Percentiles rank a stretch among this genome's conserved stretches.
These are phyloP conservation scores for Diaporthe sp. DNA, from an alignment of 2,329 filamentous ascomycete genomes.

Conservation along the genomic window DNA sequence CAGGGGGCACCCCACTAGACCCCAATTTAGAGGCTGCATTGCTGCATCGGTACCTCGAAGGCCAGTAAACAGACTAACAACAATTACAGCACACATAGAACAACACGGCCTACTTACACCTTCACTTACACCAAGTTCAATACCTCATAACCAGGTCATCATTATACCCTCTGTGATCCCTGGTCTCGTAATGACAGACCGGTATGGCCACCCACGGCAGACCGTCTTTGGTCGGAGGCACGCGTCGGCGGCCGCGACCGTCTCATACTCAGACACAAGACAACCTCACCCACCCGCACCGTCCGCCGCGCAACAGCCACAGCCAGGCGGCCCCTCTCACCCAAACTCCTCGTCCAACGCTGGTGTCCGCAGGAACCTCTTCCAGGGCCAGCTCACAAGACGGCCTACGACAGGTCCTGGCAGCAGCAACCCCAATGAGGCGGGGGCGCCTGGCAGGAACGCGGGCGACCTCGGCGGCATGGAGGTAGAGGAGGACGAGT, in stretches of 20 bases:
- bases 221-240: constrained; percentile 41
- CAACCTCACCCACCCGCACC: constrained; percentile 25
- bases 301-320: constrained; percentile 20
- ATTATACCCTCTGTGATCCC: neutral
- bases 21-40: neutral
- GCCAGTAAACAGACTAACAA: constrained; percentile 2
- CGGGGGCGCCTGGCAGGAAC: constrained; percentile 42
- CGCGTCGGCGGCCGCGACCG: constrained; percentile 40
- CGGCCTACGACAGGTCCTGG: constrained; percentile 59
- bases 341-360: constrained; percentile 3
- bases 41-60: neutral
- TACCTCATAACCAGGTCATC: neutral
- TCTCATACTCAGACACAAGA: constrained; percentile 39
- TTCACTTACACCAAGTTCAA: neutral
- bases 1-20: neutral
- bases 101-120: neutral
- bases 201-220: constrained; percentile 43
- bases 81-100: neutral
- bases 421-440: constrained; percentile 55
- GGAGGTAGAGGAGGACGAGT: constrained; percentile 63
- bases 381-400: constrained; percentile 71
- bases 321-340: neutral
- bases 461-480: constrained; percentile 64
- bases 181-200: constrained; percentile 44
- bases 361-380: constrained; percentile 68